Percentiles rank a stretch among this genome's conserved stretches.
Evolutionary conservation across 176 grass and related monocot species (phyloP).

Genomic region (Tuctoria greenei): DNA sequence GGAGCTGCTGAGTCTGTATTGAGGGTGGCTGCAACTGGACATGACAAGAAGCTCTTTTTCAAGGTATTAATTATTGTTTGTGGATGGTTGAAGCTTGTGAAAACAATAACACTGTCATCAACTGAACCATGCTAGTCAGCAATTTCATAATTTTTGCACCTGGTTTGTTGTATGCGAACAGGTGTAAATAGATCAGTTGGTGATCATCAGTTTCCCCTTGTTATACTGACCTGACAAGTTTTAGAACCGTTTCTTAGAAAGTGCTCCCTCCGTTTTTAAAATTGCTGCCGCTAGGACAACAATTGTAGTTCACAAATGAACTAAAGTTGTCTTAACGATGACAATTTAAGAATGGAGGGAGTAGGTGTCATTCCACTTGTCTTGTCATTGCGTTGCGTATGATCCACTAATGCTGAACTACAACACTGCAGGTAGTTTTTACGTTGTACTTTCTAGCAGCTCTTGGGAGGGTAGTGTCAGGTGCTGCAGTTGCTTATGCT

Average conservation of each 20-base stretch:
- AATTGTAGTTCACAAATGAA: too few species aligned
- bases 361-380: not conserved
- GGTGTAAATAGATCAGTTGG: not conserved
- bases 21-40: conserved; percentile 85
- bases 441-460: conserved; percentile 75
- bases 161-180: not conserved
- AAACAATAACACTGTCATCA: not conserved
- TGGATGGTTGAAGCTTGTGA: not conserved
- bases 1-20: conserved; percentile 91
- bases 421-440: conserved; percentile 63
- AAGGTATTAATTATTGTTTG: conserved; percentile 49
- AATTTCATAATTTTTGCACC: not conserved
- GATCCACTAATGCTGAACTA: not conserved
- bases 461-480: conserved; percentile 77
- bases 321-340: too few species aligned
- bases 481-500: conserved; percentile 83
- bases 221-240: not conserved
- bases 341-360: too few species aligned
- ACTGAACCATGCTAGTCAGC: not conserved
- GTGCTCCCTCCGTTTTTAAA: not conserved
- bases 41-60: conserved; percentile 87
- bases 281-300: too few species aligned
- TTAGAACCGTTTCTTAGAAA: not conserved
- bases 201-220: not conserved
- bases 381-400: not conserved